Conservation (phyloP, 352 stramenopile species). For the Phytophthora brassicae region DNA sequence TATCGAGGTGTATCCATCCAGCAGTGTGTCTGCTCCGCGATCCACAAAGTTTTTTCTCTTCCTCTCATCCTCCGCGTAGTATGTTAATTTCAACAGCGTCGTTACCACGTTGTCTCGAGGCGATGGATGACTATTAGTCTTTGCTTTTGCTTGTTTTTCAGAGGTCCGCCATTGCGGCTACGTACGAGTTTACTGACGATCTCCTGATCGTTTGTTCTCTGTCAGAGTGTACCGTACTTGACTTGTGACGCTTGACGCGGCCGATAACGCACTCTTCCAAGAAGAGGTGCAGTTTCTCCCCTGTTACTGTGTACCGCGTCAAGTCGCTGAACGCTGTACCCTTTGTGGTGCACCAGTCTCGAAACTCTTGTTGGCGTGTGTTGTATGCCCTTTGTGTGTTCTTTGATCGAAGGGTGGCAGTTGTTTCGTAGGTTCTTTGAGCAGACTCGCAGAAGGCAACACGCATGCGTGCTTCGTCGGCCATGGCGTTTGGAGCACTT, state of each 20-base stretch:
- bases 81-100: neutral
- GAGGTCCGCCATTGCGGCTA: conserved; percentile 1
- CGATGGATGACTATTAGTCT: neutral
- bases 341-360: neutral
- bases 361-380: neutral
- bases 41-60: neutral
- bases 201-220: neutral
- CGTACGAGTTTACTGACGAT: neutral
- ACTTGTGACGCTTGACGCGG: neutral
- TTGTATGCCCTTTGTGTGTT: neutral
- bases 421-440: neutral
- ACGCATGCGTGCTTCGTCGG: too few species aligned
- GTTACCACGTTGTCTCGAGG: neutral
- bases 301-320: neutral
- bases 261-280: neutral
- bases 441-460: neutral
- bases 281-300: neutral
- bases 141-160: neutral
- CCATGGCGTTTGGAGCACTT: too few species aligned
- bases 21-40: neutral
- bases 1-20: too few species aligned
- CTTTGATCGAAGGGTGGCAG: neutral
- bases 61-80: neutral
- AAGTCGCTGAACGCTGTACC: neutral
- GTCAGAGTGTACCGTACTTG: neutral